Percentiles rank a stretch among this genome's conserved stretches.
Conservation (phyloP, 2,329 filamentous ascomycete species). For the Myriosclerotinia scirpicola region DNA sequence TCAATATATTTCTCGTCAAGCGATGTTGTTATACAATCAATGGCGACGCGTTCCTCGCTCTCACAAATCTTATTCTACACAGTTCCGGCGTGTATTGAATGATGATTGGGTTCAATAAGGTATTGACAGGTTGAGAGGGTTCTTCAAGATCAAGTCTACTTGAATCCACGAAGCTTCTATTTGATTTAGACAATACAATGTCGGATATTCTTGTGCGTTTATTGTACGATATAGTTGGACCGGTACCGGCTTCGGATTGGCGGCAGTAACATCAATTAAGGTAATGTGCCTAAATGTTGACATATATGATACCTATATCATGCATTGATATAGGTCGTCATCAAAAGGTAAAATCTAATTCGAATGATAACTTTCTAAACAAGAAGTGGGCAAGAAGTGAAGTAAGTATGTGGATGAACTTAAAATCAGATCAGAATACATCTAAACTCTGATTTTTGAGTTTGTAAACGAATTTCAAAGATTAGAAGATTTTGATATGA, state of each 20-base stretch:
- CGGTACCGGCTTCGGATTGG: slow-evolving; percentile 18
- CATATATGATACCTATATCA: slow-evolving; percentile 5
- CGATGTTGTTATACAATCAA: background rate
- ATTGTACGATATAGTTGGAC: slow-evolving; percentile 19
- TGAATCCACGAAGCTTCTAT: slow-evolving; percentile 9
- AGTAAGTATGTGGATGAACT: background rate
- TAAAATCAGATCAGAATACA: background rate
- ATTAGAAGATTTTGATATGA: background rate
- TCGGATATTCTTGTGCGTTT: slow-evolving; percentile 3
- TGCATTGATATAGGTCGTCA: background rate
- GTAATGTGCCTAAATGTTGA: slow-evolving; percentile 11
- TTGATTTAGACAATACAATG: slow-evolving; percentile 14
- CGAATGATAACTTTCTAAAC: background rate
- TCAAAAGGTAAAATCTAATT: background rate
- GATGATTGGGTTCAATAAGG: slow-evolving; percentile 1
- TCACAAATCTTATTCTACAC: background rate
- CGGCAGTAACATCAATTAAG: slow-evolving; percentile 14
- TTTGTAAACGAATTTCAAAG: background rate
- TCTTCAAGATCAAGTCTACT: slow-evolving; percentile 2
- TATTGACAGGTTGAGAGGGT: background rate
- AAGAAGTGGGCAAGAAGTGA: slow-evolving; percentile 12
- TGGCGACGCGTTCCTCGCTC: slow-evolving; percentile 1
- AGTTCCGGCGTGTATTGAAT: background rate
- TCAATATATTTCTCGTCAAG: background rate
- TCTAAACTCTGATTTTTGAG: background rate